phyloP scores from a whole-genome alignment of 495 filamentous ascomycete species.

The Pseudomonodictys pantanalensis region DNA sequence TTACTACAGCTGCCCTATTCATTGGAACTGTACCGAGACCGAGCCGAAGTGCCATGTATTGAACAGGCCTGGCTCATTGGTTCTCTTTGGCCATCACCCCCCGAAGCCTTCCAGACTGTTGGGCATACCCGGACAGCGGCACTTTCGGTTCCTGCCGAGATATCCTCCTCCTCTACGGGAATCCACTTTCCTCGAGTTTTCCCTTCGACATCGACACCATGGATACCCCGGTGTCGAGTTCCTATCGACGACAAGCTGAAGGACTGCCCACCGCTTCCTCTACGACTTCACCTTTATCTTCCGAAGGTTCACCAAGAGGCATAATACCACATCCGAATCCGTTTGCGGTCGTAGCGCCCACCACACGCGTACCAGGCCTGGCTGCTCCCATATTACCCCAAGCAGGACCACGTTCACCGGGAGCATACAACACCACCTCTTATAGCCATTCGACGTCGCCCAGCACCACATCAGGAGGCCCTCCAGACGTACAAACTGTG shows the following conservation, averaged over 20 bases:
- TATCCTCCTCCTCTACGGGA: constrained; percentile 19
- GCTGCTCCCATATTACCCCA: constrained; percentile 21
- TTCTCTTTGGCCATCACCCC: background rate
- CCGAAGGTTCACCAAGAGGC: constrained; percentile 19
- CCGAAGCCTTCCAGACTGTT: constrained; percentile 30
- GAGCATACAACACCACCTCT: constrained; percentile 14
- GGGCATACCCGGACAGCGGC: constrained; percentile 24
- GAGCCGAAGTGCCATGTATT: constrained; percentile 18
- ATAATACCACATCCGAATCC: constrained; percentile 26
- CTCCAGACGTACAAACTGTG: constrained; percentile 24
- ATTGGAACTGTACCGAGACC: constrained; percentile 3
- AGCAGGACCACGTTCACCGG: constrained; percentile 24
- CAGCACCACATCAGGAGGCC: constrained; percentile 26
- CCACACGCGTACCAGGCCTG: constrained; percentile 23
- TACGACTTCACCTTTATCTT: constrained; percentile 22
- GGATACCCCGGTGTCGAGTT: constrained; percentile 17
- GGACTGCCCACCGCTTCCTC: background rate
- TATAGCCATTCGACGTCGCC: constrained; percentile 34
- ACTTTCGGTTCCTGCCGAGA: constrained; percentile 32
- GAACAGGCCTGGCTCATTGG: constrained; percentile 15
- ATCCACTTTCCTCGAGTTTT: constrained; percentile 21
- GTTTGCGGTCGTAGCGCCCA: constrained; percentile 19
- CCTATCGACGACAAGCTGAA: constrained; percentile 22
- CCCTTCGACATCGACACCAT: constrained; percentile 6
- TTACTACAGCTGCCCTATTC: constrained; percentile 3